Evolutionary conservation across 805 yeast genomes (phyloP).

Genomic region (Metschnikowia baotianmanensis): DNA sequence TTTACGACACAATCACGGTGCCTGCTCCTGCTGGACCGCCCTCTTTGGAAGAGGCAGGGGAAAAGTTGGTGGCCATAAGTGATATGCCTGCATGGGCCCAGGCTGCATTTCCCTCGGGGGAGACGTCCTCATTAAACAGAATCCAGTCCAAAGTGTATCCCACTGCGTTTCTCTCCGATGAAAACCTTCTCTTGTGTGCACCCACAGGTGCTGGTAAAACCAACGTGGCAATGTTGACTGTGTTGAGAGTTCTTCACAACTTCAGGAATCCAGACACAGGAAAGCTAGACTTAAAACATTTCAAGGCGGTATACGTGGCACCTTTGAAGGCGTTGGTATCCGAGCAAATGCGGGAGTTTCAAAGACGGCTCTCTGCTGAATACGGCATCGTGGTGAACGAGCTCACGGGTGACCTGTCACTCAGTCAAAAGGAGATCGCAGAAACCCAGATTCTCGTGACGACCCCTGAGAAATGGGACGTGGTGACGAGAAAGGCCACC

Average conservation of each 20-base stretch:
- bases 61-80: constrained; percentile 53
- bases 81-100: constrained; percentile 82
- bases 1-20: constrained; percentile 87
- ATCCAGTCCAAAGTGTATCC: constrained; percentile 84
- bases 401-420: constrained; percentile 83
- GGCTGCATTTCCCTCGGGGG: constrained; percentile 64
- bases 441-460: constrained; percentile 84
- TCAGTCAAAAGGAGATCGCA: constrained; percentile 70
- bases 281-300: constrained; percentile 49
- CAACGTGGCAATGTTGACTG: constrained; percentile 87
- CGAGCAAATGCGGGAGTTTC: constrained; percentile 87
- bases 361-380: constrained; percentile 56
- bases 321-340: constrained; percentile 94
- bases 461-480: constrained; percentile 98
- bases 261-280: constrained; percentile 47
- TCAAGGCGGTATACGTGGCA: constrained; percentile 85
- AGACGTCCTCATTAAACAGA: constrained; percentile 67
- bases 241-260: constrained; percentile 59
- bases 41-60: constrained; percentile 37
- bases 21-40: constrained; percentile 67
- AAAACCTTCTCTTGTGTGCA: constrained; percentile 82
- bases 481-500: constrained; percentile 78
- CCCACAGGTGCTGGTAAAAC: constrained; percentile 99
- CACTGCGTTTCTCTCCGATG: constrained; percentile 67
- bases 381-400: constrained; percentile 77